phyloP scores from a whole-genome alignment of 2,329 filamentous ascomycete species.

The Pestalotiopsis sp. region DNA sequence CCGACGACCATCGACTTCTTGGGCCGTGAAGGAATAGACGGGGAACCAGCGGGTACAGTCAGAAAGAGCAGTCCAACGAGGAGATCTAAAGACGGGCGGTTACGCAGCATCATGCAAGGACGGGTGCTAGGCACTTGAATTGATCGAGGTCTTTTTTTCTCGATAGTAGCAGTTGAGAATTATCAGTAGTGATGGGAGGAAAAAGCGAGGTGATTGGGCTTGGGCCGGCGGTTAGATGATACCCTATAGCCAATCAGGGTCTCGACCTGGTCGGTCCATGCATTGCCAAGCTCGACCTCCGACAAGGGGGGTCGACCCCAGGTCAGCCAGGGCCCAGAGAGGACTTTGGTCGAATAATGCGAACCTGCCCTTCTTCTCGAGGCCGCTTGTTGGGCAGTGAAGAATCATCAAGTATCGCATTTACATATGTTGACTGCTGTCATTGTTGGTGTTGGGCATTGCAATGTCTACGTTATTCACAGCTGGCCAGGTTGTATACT shows the following conservation, averaged over 20 bases:
- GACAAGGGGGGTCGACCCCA: conserved; percentile 9
- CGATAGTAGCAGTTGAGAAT: conserved; percentile 21
- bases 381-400: too few relatives aligned
- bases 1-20: conserved; percentile 18
- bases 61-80: conserved; percentile 14
- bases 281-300: conserved; percentile 5
- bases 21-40: conserved; percentile 13
- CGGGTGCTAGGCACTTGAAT: conserved; percentile 24
- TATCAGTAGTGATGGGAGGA: conserved; percentile 19
- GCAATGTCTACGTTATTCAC: too few relatives aligned
- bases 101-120: conserved; percentile 24
- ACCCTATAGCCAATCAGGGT: conserved; percentile 27
- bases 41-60: conserved; percentile 20
- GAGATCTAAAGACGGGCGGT: conserved; percentile 21
- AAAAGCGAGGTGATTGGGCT: conserved; percentile 28
- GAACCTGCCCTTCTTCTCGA: neutral
- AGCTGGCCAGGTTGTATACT: too few relatives aligned
- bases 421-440: too few relatives aligned
- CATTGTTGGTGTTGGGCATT: too few relatives aligned
- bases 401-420: too few relatives aligned
- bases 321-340: neutral
- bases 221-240: conserved; percentile 32
- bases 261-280: neutral
- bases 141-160: conserved; percentile 19
- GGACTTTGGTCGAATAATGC: neutral